Percentiles rank a stretch among this genome's conserved stretches.
Evolutionary conservation across 2,329 filamentous ascomycete genomes (phyloP).

Genomic region (Fusarium tuaranense): DNA sequence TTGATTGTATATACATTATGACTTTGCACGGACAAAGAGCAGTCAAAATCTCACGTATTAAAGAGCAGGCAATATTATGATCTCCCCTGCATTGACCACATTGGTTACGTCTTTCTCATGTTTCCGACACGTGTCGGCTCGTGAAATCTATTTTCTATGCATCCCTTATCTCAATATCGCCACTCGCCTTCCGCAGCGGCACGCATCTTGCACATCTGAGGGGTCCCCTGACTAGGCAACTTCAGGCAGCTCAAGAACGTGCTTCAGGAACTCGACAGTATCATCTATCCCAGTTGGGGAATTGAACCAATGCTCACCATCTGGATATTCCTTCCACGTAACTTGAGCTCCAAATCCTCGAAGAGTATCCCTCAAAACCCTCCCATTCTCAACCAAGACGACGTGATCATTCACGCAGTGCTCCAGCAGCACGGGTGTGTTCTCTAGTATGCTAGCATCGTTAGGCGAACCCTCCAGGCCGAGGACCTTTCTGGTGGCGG

Average conservation of each 20-base stretch:
- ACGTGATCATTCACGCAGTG: constrained; percentile 59
- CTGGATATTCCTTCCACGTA: constrained; percentile 55
- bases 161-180: neutral
- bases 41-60: neutral
- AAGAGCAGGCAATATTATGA: neutral
- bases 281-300: constrained; percentile 57
- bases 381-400: constrained; percentile 48
- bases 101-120: neutral
- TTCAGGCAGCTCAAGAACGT: neutral
- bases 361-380: constrained; percentile 45
- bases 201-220: neutral
- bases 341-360: constrained; percentile 53
- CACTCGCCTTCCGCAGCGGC: neutral
- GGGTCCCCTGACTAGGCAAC: neutral
- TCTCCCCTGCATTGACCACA: neutral
- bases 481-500: constrained; percentile 39
- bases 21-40: neutral
- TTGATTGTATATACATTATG: neutral
- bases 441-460: constrained; percentile 45
- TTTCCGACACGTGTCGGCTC: neutral
- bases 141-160: neutral
- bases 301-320: constrained; percentile 59
- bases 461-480: neutral
- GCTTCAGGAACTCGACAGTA: constrained; percentile 48
- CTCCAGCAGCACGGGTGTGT: constrained; percentile 58